Percentiles rank a stretch among this genome's conserved stretches.
These are phyloP conservation scores for Pseudogymnoascus sp. DNA, from an alignment of 2,329 filamentous ascomycete genomes.

Conservation along the genomic window DNA sequence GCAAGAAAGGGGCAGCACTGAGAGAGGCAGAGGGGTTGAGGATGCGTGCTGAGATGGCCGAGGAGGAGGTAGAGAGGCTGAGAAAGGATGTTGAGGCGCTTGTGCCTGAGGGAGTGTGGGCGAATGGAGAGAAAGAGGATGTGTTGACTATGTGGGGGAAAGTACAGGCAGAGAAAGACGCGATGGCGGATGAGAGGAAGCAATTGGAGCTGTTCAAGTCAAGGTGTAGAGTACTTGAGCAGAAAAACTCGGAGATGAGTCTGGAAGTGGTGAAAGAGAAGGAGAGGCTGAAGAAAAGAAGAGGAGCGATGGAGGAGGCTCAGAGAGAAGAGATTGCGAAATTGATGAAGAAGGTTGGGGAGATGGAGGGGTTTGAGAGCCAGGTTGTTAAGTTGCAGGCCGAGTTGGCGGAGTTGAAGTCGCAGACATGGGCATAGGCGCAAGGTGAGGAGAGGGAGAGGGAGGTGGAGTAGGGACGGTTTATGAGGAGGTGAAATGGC, in stretches of 20 bases:
- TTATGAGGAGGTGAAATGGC: background rate
- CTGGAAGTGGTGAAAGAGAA: background rate
- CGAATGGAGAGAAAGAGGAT: background rate
- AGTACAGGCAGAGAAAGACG: background rate
- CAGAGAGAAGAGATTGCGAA: background rate
- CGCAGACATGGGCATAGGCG: background rate
- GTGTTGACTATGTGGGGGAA: background rate
- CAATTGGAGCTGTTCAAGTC: background rate
- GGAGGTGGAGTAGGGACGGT: background rate
- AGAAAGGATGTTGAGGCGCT: background rate
- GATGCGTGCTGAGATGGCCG: background rate
- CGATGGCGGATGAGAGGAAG: background rate
- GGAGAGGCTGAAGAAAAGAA: background rate
- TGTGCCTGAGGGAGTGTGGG: background rate
- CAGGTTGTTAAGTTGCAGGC: background rate
- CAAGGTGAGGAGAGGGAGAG: background rate
- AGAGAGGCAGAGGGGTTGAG: background rate
- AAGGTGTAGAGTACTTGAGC: background rate
- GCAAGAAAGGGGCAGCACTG: background rate
- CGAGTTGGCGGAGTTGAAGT: background rate
- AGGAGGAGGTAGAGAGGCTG: background rate
- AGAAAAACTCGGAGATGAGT: background rate
- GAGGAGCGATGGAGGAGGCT: slow-evolving; percentile 12
- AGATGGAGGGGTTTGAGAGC: background rate
- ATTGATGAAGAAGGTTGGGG: background rate